phyloP scores from a whole-genome alignment of 805 yeast species.

The Monosporozyma aquatica region DNA sequence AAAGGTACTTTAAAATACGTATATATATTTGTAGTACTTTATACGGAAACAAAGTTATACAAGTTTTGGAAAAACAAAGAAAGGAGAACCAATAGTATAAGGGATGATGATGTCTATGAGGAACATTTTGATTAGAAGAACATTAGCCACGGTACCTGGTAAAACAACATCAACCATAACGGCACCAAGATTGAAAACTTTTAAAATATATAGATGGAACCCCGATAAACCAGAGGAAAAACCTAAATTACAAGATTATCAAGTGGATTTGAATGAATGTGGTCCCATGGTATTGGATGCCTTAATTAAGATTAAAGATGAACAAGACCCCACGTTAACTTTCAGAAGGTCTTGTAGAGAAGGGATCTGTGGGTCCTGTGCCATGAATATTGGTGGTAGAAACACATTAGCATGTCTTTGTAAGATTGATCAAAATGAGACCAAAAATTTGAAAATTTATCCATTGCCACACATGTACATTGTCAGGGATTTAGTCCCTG shows the following conservation, averaged over 20 bases:
- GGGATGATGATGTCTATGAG: conserved; percentile 1
- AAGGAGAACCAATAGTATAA: background rate
- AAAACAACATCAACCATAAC: conserved; percentile 21
- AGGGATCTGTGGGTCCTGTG: conserved; percentile 99
- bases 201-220: conserved; percentile 95
- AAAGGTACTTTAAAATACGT: too few species aligned
- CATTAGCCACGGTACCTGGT: conserved; percentile 7
- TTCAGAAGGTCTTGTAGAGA: conserved; percentile 98
- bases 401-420: conserved; percentile 96
- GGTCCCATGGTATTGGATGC: conserved; percentile 99
- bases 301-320: conserved; percentile 86
- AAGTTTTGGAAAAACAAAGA: background rate
- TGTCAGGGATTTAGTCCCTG: conserved; percentile 95
- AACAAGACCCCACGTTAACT: conserved; percentile 90
- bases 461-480: conserved; percentile 98
- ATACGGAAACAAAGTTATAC: background rate
- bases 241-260: conserved; percentile 77
- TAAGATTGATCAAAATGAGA: conserved; percentile 73
- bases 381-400: conserved; percentile 97
- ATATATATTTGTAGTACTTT: too few species aligned
- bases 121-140: background rate
- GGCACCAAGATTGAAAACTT: conserved; percentile 61
- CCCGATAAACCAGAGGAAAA: conserved; percentile 92
- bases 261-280: conserved; percentile 79
- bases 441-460: conserved; percentile 76